Percentiles rank a stretch among this genome's conserved stretches.
Conservation (phyloP, 371 early-diverging fungal species). For the Nematocida ironsii region DNA sequence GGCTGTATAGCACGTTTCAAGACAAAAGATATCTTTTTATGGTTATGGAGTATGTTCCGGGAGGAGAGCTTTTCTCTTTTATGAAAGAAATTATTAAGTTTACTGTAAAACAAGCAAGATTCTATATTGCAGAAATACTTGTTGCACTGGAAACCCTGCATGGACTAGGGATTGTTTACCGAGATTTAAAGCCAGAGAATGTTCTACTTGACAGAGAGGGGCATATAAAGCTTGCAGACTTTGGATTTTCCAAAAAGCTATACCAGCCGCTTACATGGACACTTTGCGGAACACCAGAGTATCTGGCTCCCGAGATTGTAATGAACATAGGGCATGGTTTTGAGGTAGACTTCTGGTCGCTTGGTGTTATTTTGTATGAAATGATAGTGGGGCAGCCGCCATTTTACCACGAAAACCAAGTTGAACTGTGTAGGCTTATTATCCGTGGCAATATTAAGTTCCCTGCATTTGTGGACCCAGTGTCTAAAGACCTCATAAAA, state of each 20-base stretch:
- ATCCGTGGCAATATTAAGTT: conserved; percentile 50
- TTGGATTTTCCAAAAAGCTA: conserved; percentile 93
- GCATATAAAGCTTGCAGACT: conserved; percentile 94
- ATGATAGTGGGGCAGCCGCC: conserved; percentile 87
- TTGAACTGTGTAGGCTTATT: conserved; percentile 66
- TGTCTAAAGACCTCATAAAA: conserved; percentile 70
- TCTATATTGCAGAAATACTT: conserved; percentile 94
- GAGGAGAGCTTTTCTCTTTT: conserved; percentile 89
- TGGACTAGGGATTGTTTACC: conserved; percentile 86
- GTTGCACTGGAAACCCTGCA: conserved; percentile 93
- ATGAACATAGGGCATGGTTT: conserved; percentile 87
- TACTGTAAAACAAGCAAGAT: conserved; percentile 75
- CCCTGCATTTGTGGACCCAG: conserved; percentile 81
- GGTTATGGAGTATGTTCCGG: conserved; percentile 84
- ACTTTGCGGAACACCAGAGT: conserved; percentile 91
- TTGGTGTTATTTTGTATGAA: conserved; percentile 89
- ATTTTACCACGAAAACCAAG: conserved; percentile 72
- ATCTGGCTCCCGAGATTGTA: conserved; percentile 95
- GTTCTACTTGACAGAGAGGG: conserved; percentile 81
- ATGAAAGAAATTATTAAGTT: conserved; percentile 74
- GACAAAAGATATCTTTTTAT: conserved; percentile 79
- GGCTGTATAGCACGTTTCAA: conserved; percentile 82
- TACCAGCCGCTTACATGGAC: conserved; percentile 72
- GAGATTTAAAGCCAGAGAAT: conserved; percentile 97
- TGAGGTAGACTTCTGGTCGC: conserved; percentile 91